Conservation (phyloP, 495 filamentous ascomycete species). For the Tuber borchii region DNA sequence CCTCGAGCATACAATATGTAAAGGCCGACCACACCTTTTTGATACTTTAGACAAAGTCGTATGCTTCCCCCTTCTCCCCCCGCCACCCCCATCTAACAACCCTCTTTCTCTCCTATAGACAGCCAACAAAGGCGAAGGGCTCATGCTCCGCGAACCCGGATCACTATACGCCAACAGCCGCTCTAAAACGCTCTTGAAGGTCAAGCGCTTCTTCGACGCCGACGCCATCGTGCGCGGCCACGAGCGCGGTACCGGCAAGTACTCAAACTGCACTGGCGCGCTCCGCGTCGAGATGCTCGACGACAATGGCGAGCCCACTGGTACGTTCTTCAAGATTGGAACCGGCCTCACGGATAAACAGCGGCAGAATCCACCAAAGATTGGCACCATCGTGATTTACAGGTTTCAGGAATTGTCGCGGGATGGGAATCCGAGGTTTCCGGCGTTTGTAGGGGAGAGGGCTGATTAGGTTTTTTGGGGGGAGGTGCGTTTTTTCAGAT, state of each 20-base stretch:
- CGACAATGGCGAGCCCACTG: constrained; percentile 32
- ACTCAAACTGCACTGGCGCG: constrained; percentile 32
- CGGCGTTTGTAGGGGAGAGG: constrained; percentile 36
- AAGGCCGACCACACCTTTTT: constrained; percentile 24
- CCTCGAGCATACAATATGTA: constrained; percentile 32
- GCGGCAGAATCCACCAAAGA: constrained; percentile 37
- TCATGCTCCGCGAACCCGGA: constrained; percentile 40
- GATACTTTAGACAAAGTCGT: constrained; percentile 35
- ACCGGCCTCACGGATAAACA: constrained; percentile 40
- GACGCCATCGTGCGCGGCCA: constrained; percentile 41
- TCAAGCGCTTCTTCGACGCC: constrained; percentile 40
- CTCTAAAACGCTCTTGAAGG: constrained; percentile 36
- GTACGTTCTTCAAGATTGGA: constrained; percentile 41
- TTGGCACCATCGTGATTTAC: constrained; percentile 35
- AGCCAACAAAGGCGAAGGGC: constrained; percentile 33
- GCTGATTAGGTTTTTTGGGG: constrained; percentile 30
- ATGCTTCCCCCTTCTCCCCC: not conserved
- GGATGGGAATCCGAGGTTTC: constrained; percentile 39
- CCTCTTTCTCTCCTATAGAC: not conserved
- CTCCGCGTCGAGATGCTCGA: constrained; percentile 40
- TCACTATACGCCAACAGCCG: constrained; percentile 37
- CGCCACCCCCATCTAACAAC: not conserved
- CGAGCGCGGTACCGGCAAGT: constrained; percentile 37
- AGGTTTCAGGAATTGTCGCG: constrained; percentile 40
- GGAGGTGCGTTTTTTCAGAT: not conserved